Evolutionary conservation across 805 yeast genomes (phyloP), one percentile per base, ranked within the genome.

Genomic region (Lachancea nothofagi): DNA sequence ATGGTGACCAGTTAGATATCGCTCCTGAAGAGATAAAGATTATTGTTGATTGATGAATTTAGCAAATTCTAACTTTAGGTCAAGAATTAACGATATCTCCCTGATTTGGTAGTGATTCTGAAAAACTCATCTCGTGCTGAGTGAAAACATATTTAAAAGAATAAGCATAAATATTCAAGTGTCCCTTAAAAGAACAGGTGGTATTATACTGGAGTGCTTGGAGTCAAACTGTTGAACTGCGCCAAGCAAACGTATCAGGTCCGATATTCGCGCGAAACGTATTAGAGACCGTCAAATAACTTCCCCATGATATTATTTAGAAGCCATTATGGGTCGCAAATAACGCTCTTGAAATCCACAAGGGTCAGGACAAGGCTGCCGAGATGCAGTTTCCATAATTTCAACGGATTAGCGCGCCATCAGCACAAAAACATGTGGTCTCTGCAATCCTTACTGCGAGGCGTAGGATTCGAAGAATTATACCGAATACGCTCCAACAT

Each of bases 401-500:
- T 12, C 9, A 10, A 19, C 4, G 4, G 17, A 15, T 2, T 19
- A 18, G 19, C 23, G 17, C 37, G 37, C 10, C 37, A 25, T 6
- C 7, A 17, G 12, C 18, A 22, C 24, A 18, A 17, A 12, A 34
- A 4, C 7, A 26, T 7, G 8, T 19, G 7, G 2, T 35, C 38
- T 19, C 10, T 28, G 21, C 38, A 33, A 8, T 25, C 36, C 10
- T 12, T 43, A 4, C 43, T 51, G 3, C 43, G 46, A 17, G 35
- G 47, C 12, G 44, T 59, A 20, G 54, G 50, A 12, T 77, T 77
- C 42, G 66, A 73, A 33, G 64, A 70, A 40, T 78, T 77, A 42
- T 78, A 78, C 57, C 69, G 72, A 43, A 69, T 77, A 19, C 60
- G 86, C 40, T 70, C 81, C 1, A 69, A 78, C 4, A 59, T 80